A percentile compares a stretch with the other conserved stretches of the same genome.
phyloP scores from a whole-genome alignment of 2,329 filamentous ascomycete genomes.

The Fusarium nisikadoi region DNA sequence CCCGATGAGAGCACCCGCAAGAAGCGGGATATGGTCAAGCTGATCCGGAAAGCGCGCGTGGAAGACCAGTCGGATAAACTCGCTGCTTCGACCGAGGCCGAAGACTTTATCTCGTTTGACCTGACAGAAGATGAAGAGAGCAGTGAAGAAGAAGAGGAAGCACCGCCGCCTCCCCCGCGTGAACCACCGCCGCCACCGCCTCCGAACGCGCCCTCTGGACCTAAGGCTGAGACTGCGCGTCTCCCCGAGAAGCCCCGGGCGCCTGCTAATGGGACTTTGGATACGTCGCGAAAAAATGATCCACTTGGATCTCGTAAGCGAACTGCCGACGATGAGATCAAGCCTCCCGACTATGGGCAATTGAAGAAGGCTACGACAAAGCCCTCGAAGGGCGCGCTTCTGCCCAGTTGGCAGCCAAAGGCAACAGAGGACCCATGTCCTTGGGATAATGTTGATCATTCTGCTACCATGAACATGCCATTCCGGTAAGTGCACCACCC shows the following conservation, averaged over 20 bases:
- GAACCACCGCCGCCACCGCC: constrained; percentile 31
- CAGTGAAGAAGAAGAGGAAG: constrained; percentile 32
- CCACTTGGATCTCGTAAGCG: constrained; percentile 77
- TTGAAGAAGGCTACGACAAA: constrained; percentile 64
- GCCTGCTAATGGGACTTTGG: not conserved
- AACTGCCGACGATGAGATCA: constrained; percentile 75
- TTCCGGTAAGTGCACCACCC: constrained; percentile 62
- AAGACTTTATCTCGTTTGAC: constrained; percentile 92
- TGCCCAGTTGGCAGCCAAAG: constrained; percentile 63
- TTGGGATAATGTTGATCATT: constrained; percentile 70
- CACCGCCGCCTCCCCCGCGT: constrained; percentile 30
- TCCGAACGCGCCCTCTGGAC: constrained; percentile 38
- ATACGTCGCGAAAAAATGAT: constrained; percentile 47
- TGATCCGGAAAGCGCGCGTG: constrained; percentile 90
- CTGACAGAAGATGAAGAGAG: constrained; percentile 67
- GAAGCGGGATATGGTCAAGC: constrained; percentile 86
- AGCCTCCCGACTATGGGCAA: constrained; percentile 63
- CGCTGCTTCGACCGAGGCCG: constrained; percentile 66
- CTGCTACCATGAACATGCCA: constrained; percentile 61
- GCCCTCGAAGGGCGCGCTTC: constrained; percentile 60
- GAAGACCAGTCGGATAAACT: constrained; percentile 61
- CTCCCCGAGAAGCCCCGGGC: constrained; percentile 4
- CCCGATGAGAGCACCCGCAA: constrained; percentile 78
- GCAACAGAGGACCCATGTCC: constrained; percentile 62
- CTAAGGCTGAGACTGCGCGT: constrained; percentile 37